Evolutionary conservation across 2,329 filamentous ascomycete genomes (phyloP), one percentile per base, ranked within the genome.

Genomic region (Calonectria honghensis): DNA sequence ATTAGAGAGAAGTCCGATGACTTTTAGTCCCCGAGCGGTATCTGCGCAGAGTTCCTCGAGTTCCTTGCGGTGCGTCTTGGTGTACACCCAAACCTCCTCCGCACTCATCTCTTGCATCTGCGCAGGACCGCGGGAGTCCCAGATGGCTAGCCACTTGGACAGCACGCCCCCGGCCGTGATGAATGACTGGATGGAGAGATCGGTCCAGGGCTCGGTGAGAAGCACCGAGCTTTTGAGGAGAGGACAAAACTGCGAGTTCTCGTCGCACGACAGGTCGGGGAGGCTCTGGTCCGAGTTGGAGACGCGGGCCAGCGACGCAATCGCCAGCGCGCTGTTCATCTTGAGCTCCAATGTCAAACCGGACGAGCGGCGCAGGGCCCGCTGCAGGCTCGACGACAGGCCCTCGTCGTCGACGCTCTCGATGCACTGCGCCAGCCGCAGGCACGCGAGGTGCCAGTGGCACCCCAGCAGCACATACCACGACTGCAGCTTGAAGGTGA

Each of bases 141-240:
- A 63, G 6, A 41, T 27, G 35, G n/a, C 39, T 2, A 63, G 9
- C 57, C 57, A 63, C 14, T 31, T 16, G 14, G 57, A 63, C 16
- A 63, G 16, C 14, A 63, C 35, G 4, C 4, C n/a, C 1, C 57
- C 57, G 10, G 57, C 24, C 9, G 57, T 29, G 57, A 41, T 29
- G 37, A 63, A 41, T 4, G 57, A 2, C 4, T 41, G 57, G 0
- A 63, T 41, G 14, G 39, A 27, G 6, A 63, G 37, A 20, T 63
- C 57, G 6, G 57, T 31, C 57, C 57, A 63, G 11, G 57, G 57
- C 10, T 63, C 57, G n/a, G 57, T 63, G 39, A 63, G 57, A 6
- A 63, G 39, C 10, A 39, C 35, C 2, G 57, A 63, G 24, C 35
- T 41, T 20, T 63, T 41, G 3, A 63, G 13, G 6, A 37, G 6